Conservation (phyloP, 2,329 filamentous ascomycete species). For the Colletotrichum incanum region DNA sequence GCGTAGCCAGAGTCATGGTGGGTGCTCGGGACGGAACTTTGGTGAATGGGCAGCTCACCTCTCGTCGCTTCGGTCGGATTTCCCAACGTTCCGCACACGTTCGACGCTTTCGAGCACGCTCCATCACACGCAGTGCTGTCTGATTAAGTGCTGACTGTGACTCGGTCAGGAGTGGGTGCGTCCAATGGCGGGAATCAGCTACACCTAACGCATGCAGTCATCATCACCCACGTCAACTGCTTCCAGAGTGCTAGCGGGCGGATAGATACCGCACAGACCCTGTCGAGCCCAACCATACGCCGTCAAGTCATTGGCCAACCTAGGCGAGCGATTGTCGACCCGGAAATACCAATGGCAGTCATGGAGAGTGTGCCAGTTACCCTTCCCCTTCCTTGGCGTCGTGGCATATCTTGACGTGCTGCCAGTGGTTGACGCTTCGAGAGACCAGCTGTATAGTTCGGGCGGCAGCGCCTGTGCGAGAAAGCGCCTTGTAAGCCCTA, state of each 20-base stretch:
- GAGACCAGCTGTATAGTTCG: background rate
- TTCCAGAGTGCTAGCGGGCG: background rate
- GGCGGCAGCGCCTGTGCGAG: background rate
- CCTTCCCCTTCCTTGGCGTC: background rate
- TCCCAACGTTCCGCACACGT: background rate
- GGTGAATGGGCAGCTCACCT: slow-evolving; percentile 3
- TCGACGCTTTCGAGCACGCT: background rate
- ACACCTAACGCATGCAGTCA: background rate
- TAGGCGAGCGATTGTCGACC: slow-evolving; percentile 3
- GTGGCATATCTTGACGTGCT: background rate
- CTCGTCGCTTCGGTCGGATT: slow-evolving; percentile 7
- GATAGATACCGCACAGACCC: slow-evolving; percentile 6
- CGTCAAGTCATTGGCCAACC: background rate
- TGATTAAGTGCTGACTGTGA: slow-evolving; percentile 21
- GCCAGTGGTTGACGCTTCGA: background rate
- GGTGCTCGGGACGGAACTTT: slow-evolving; percentile 28
- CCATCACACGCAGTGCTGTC: background rate
- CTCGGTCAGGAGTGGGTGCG: slow-evolving; percentile 1
- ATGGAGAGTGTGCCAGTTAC: background rate
- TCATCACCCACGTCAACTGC: background rate
- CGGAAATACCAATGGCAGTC: background rate
- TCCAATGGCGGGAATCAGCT: background rate
- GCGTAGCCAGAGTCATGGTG: slow-evolving; percentile 31
- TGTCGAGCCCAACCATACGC: background rate
- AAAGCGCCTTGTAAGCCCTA: background rate